Base-by-base conservation (phyloP, 768 basidiomycete genomes). In the Aureoboletus auriporus region DNA sequence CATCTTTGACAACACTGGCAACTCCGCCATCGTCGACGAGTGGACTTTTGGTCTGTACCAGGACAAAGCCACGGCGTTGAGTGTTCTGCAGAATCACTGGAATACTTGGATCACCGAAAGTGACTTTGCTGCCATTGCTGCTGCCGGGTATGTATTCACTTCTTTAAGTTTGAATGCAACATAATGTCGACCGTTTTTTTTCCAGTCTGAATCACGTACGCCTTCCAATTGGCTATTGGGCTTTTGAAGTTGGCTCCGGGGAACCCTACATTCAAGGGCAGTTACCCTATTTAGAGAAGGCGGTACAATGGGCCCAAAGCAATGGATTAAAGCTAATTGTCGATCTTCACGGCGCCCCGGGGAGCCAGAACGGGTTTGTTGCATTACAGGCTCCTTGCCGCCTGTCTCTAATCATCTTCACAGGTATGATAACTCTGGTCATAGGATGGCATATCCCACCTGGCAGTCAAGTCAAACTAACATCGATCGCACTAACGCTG, bases 211-310 rank as follows among this genome's bases (percentile, higher is more conserved):
- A 90, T 60, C 88, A 90, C 64, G 84, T 92, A 47, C 81, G 89
- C 39, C 60, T 92, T 33, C 89, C 90, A 12, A 88, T 94, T 38
- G 93, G 91, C 11, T 95, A 89, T 65, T 94, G 89, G 89, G 90
- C 87, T 1, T 91, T 84, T 58, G 89, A 93, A 49, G 81, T 91
- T 31, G 75, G 78, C 17, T 72, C 74, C 11, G 88, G 88, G 5
- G 86, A 92, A 58, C 91, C 90, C 7, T 91, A 77, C 63, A 79
- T 89, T 49, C 77, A 80, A 66, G 89, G 89, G 11, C 89, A 90
- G 63, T 69, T 86, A 30, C 75, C 81, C 16, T 90, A 85, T 67
- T 69, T 91, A 17, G 54, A 71, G 52, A 76, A 81, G 35, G 88
- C 87, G 8, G 75, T 87, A 39, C 62, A 62, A 20, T 92, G 89